Evolutionary conservation across 176 grass and related monocot genomes (phyloP), one percentile per base, ranked within the genome.

Genomic region (Aechmea fasciata): DNA sequence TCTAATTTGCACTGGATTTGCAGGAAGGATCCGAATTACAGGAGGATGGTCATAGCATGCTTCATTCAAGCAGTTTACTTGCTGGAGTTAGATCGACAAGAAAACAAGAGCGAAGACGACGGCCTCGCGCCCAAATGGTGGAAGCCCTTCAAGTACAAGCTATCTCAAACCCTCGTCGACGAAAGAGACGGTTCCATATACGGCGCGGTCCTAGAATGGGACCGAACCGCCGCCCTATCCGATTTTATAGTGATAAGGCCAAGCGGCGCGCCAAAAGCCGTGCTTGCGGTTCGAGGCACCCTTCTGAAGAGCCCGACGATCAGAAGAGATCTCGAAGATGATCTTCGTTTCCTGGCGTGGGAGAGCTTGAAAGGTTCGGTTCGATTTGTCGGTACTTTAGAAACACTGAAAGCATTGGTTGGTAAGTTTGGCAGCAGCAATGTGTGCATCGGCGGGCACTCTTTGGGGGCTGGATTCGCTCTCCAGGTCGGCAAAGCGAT

Each of bases 81-180:
- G 24, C 62, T 91, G 72, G 91, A 96, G 71, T 78, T 91, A 48
- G 91, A 96, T 72, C 79, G 91, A 25, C 88, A 96, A 50, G 91
- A 87, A 18, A 77, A 82, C 13, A 83, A 79, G 69, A 79, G 48
- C 0, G 82, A 69, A 17, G 70, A 71, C 15, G 64, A 69, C 6
- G 87, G 80, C 9, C 76, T 96, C 28, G 88, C 91, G 63, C 77
- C 88, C 13, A 91, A 81, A 69, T 96, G 88, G 91, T 91, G 91
- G 87, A 96, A 86, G 67, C 88, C 85, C 17, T 96, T 88, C 78
- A 91, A 88, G 49, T 96, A 88, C 47, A 96, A 91, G 85, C 72
- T 91, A 55, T 52, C 74, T 52, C 73, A 65, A 24, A 68, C 71
- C 15, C 82, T 96, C 3, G 72, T 86, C 3, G 91, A 96, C 11